phyloP scores from a whole-genome alignment of 2,329 filamentous ascomycete genomes.

The Phaeoacremonium minimum region DNA sequence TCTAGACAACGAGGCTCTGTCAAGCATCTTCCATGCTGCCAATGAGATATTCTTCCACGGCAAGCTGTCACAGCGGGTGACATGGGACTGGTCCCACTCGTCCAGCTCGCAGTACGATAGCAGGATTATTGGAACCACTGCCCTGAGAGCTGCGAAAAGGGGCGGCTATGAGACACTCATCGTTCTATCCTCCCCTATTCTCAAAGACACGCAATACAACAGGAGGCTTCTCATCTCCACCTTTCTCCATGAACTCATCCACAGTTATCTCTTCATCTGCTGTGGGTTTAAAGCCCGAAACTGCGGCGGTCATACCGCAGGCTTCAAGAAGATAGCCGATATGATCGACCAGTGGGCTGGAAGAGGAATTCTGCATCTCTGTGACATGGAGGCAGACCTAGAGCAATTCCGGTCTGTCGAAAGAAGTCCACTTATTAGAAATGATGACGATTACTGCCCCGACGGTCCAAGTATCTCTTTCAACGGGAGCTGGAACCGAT shows the following conservation, averaged over 20 bases:
- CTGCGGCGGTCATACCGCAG: slow-evolving; percentile 55
- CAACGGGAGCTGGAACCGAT: too few species aligned
- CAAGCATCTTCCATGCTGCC: slow-evolving; percentile 54
- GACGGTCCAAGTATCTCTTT: too few species aligned
- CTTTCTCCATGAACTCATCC: slow-evolving; percentile 63
- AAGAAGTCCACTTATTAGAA: slow-evolving; percentile 1
- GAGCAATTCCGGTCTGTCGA: slow-evolving; percentile 41
- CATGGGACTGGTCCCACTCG: slow-evolving; percentile 57
- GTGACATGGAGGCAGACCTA: slow-evolving; percentile 59
- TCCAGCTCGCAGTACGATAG: slow-evolving; percentile 44
- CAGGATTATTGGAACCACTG: slow-evolving; percentile 59
- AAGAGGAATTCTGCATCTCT: slow-evolving; percentile 46
- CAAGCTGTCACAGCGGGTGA: slow-evolving; percentile 50
- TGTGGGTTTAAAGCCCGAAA: slow-evolving; percentile 54
- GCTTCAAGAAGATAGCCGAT: slow-evolving; percentile 53
- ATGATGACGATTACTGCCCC: not conserved
- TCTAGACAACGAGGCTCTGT: slow-evolving; percentile 53
- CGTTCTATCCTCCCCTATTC: slow-evolving; percentile 54
- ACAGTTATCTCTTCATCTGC: slow-evolving; percentile 61
- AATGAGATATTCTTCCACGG: slow-evolving; percentile 61
- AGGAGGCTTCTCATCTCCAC: slow-evolving; percentile 58
- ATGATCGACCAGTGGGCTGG: slow-evolving; percentile 61
- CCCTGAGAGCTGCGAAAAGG: slow-evolving; percentile 42
- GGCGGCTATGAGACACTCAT: slow-evolving; percentile 60
- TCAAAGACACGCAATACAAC: slow-evolving; percentile 52